Percentiles rank a stretch among this genome's conserved stretches.
These are phyloP conservation scores for Alliaria petiolata DNA, from an alignment of 345 rosid genomes.

Conservation along the genomic window DNA sequence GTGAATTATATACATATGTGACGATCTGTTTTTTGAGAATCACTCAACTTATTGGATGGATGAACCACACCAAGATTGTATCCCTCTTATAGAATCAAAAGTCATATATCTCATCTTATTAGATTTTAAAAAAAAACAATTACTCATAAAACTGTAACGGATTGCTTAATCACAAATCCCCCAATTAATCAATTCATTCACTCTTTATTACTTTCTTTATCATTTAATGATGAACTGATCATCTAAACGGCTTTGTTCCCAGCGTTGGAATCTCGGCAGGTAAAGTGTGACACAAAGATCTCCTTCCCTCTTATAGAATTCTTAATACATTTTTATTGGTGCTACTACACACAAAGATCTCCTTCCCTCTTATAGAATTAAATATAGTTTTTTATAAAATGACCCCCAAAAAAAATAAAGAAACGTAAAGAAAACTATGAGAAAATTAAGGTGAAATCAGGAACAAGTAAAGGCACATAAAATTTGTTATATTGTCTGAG, in stretches of 20 bases:
- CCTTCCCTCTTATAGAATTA: background rate
- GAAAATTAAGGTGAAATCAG: background rate
- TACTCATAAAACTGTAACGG: background rate
- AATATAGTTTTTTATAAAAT: background rate
- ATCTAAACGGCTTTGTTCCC: no score
- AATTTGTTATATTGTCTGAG: background rate
- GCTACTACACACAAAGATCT: slow-evolving; percentile 8
- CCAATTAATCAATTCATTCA: no score
- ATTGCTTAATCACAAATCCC: background rate
- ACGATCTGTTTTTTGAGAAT: background rate
- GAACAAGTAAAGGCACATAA: background rate
- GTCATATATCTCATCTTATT: no score
- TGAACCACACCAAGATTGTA: slow-evolving; percentile 19
- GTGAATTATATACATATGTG: no score
- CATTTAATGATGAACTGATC: no score
- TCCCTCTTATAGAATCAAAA: background rate
- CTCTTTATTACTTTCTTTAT: no score
- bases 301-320: background rate
- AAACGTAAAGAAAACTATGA: slow-evolving; percentile 10
- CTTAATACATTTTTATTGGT: background rate
- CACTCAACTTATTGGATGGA: background rate
- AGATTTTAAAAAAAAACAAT: background rate
- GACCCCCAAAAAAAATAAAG: background rate
- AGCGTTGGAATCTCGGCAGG: no score
- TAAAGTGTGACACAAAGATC: background rate